Evolutionary conservation across 2,329 filamentous ascomycete genomes (phyloP), one percentile per base, ranked within the genome.

Genomic region (Botrytis fabae): DNA sequence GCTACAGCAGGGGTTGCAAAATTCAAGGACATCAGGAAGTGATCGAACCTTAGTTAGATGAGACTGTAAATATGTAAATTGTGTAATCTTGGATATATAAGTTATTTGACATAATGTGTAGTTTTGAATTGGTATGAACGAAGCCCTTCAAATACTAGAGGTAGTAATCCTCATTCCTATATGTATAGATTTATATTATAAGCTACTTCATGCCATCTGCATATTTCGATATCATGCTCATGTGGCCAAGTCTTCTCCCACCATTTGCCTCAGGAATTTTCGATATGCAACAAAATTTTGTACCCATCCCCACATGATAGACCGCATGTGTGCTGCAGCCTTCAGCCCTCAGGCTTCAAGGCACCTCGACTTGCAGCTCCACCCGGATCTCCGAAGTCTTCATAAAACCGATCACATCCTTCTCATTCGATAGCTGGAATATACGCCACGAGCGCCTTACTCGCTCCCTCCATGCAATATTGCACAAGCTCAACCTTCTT

Each of bases 401-500:
- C 48, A 42, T 32, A 12, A 40, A 63, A 14, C 5, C 20, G 42
- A 9, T 62, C 28, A 63, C n/a, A 63, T 25, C 9, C 0, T 10
- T 40, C 40, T 64, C 40, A 57, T 57, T 70, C 42, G 9, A 69
- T 65, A n/a, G 77, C 77, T 28, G 88, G 87, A 35, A 91, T 83
- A 77, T 89, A 91, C 44, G 87, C 89, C n/a, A 90, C 89, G 81
- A 91, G 82, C 71, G 91, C 92, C 83, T 98, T 98, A 82, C 95
- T 98, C 10, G 93, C 93, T 20, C 94, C 94, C 78, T 92, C 87
- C 84, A 97, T 93, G 80, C 95, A 97, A 81, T 98, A 98, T 83
- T 99, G 96, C 66, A 93, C 89, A 40, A 95, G 90, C 62, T 92
- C 89, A 28, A 93, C 85, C 82, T 92, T 92, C 72, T 84, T 80